These are phyloP conservation scores for Ceratobasidium sp. DNA, from an alignment of 1,284 basidiomycete species.

Conservation along the genomic window DNA sequence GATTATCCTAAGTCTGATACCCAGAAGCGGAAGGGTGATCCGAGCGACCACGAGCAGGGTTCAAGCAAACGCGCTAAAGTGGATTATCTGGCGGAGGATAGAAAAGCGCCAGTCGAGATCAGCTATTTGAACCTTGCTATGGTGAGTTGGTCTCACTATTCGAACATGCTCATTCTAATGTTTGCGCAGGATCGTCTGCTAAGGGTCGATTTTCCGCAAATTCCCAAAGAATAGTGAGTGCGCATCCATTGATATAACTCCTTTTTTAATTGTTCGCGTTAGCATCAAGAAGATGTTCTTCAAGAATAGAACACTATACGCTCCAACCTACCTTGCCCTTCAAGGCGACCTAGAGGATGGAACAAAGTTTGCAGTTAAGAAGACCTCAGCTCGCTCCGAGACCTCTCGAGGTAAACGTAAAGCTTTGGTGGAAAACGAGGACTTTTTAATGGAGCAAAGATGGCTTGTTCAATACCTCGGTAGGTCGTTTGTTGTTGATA, in stretches of 20 bases:
- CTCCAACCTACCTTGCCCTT: constrained; percentile 60
- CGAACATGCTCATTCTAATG: constrained; percentile 56
- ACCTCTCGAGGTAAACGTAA: constrained; percentile 61
- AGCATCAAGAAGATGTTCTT: constrained; percentile 59
- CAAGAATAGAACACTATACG: constrained; percentile 63
- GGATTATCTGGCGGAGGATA: constrained; percentile 64
- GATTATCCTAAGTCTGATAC: constrained; percentile 66
- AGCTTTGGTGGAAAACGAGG: constrained; percentile 54
- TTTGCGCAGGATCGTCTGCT: constrained; percentile 54
- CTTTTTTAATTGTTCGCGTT: neutral
- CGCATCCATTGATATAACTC: neutral
- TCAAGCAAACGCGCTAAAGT: constrained; percentile 65
- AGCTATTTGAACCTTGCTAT: constrained; percentile 63
- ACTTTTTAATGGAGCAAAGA: constrained; percentile 61
- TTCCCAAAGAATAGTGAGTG: constrained; percentile 60
- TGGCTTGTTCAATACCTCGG: constrained; percentile 55
- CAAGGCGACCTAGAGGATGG: constrained; percentile 50
- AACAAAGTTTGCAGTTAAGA: constrained; percentile 57
- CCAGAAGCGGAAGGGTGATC: constrained; percentile 10
- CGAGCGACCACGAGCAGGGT: constrained; percentile 47
- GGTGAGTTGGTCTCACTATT: constrained; percentile 55
- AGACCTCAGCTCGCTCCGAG: constrained; percentile 56
- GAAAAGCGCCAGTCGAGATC: constrained; percentile 56
- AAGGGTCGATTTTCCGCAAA: constrained; percentile 63
- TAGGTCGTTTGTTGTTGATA: constrained; percentile 8